Percentiles rank a stretch among this genome's conserved stretches.
phyloP scores from a whole-genome alignment of 148 eudicot species.

The Bassia scoparia region DNA sequence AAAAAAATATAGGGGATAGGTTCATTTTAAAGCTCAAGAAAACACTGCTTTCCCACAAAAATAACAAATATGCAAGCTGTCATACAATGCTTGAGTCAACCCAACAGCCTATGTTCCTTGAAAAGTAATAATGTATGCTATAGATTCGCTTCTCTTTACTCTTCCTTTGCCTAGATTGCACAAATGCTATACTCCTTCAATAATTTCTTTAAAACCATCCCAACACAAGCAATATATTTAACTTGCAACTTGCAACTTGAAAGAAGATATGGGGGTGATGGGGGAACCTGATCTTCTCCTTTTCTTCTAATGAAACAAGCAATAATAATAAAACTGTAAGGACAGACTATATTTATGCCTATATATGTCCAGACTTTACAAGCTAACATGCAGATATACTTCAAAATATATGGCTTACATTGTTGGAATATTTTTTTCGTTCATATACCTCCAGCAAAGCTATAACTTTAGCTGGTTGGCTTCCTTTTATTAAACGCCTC shows the following conservation, averaged over 20 bases:
- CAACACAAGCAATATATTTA: background rate
- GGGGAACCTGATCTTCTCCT: background rate
- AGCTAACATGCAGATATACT: conserved; percentile 81
- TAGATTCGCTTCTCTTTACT: no score
- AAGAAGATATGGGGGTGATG: no score
- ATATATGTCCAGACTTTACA: conserved; percentile 48
- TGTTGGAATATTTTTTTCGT: conserved; percentile 53
- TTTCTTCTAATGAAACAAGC: background rate
- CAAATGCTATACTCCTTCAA: background rate
- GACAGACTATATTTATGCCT: background rate
- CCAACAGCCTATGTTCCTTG: background rate
- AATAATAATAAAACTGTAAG: conserved; percentile 5
- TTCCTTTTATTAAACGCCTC: conserved; percentile 78
- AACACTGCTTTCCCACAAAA: background rate
- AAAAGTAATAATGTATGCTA: background rate
- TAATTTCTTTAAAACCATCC: background rate
- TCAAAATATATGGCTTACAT: conserved; percentile 71
- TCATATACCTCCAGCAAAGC: conserved; percentile 51
- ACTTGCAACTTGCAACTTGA: no score
- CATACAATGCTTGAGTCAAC: background rate
- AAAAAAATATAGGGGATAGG: background rate
- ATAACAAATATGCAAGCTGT: no score
- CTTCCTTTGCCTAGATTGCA: no score
- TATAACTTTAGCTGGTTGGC: conserved; percentile 73
- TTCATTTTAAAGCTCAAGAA: no score